Conservation (phyloP, 2,329 filamentous ascomycete species). For the Xylariaceae sp. region DNA sequence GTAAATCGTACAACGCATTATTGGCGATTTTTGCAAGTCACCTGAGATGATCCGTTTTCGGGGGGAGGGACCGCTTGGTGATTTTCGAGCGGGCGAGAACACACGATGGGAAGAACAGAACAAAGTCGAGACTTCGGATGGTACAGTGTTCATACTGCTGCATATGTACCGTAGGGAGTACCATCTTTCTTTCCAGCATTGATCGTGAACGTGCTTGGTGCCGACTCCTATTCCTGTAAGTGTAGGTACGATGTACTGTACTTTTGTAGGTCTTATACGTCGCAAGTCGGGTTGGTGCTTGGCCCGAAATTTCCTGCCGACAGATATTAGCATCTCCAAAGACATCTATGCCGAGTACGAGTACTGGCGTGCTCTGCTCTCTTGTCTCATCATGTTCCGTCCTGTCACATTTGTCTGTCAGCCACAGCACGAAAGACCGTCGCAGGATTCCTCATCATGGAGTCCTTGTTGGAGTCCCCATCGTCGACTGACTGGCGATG, state of each 20-base stretch:
- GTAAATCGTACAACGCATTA: no score
- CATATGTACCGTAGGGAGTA: neutral
- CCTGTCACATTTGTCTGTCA: neutral
- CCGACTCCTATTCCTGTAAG: neutral
- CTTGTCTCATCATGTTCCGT: no score
- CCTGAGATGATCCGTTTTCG: neutral
- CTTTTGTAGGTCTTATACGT: neutral
- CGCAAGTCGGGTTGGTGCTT: neutral
- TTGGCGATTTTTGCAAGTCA: neutral
- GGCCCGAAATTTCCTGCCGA: neutral
- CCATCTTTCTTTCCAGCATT: no score
- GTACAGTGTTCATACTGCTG: neutral
- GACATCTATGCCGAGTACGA: neutral
- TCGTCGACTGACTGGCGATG: neutral
- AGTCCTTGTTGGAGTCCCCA: neutral
- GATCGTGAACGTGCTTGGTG: neutral
- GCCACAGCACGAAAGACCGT: neutral
- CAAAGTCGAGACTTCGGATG: neutral
- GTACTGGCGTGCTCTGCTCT: no score
- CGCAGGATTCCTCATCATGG: neutral
- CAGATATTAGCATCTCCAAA: neutral
- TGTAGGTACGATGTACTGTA: neutral
- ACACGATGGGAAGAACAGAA: neutral
- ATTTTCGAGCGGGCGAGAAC: neutral
- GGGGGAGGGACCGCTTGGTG: neutral